phyloP scores from a whole-genome alignment of 2,329 filamentous ascomycete genomes.

The Gnomoniopsis sp. region DNA sequence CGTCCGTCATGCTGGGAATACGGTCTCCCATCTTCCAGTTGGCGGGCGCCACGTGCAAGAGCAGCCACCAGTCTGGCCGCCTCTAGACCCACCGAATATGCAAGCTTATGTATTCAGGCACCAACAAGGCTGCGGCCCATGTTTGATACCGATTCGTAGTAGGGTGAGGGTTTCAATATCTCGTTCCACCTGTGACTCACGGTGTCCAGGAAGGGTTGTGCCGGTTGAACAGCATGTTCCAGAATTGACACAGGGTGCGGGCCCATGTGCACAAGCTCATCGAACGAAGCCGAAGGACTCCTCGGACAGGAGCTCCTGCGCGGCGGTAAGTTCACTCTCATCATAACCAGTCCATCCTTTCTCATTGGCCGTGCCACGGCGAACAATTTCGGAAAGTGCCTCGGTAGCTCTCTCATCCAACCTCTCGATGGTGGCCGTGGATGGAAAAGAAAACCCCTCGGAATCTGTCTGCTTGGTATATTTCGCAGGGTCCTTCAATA shows the following conservation, averaged over 20 bases:
- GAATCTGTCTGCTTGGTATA: constrained; percentile 43
- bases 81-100: constrained; percentile 31
- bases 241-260: not conserved
- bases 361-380: constrained; percentile 57
- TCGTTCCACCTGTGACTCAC: constrained; percentile 6
- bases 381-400: constrained; percentile 74
- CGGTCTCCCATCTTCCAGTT: constrained; percentile 16
- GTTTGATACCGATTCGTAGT: not conserved
- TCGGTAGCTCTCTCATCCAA: constrained; percentile 70
- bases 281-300: constrained; percentile 43
- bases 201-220: not conserved
- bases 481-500: constrained; percentile 43
- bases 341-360: constrained; percentile 71
- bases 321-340: constrained; percentile 67
- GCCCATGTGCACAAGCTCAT: constrained; percentile 28
- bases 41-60: constrained; percentile 38
- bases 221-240: constrained; percentile 18
- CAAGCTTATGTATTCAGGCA: constrained; percentile 21
- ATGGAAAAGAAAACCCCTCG: constrained; percentile 52
- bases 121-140: constrained; percentile 23
- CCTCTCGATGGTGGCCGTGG: constrained; percentile 57
- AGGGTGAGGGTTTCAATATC: not conserved
- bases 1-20: not conserved
- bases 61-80: constrained; percentile 28
- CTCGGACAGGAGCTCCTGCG: constrained; percentile 61